Base-by-base conservation (phyloP, 352 stramenopile genomes). In the Globisporangium viniferum region DNA sequence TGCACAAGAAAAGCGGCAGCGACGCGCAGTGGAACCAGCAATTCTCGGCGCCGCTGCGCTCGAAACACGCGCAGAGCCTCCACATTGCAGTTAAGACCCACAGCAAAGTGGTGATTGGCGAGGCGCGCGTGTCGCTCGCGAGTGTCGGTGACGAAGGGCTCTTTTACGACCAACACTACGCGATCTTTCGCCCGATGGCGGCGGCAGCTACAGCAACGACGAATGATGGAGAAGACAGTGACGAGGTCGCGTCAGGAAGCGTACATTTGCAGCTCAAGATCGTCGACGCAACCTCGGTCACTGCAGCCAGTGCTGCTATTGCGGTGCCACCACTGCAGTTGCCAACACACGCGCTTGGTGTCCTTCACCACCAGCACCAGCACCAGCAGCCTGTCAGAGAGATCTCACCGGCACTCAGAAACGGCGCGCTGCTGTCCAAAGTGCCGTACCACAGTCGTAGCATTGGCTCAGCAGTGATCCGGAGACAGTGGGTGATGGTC, bases 21-120 rank as follows among this genome's bases (percentile, higher is more conserved):
- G 86, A 95, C 54, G 86, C 88, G 10, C 82, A 92, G 58, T 95
- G 86, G 88, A 91, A 95, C 49, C 83, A 94, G 64, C 82, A 91
- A 51, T 94, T 95, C 61, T 87, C 77, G 1, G 75, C 76, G 3
- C 64, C 66, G 0, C 66, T 95, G 31, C 72, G 71, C 7, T 90
- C 82, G 10, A 87, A 83, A 18, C 62, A 88, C 3, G 66, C 77
- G 4, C 82, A 94, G 35, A 55, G 74, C 39, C 69, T 95, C 8
- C 73, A 88, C 29, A 62, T 82, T 2, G 68, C 75, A 3, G 86
- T 93, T 24, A 87, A 87, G 24, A 93, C 84, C 0, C 73, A 82
- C 62, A 90, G 73, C 71, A 92, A 89, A 29, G 76, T 84, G 0
- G 59, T 93, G 10, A 76, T 95, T 0, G 88, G 88, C 6, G 80